Conservation (phyloP, 2,329 filamentous ascomycete genomes). For the Dactylellina drechsleri region DNA sequence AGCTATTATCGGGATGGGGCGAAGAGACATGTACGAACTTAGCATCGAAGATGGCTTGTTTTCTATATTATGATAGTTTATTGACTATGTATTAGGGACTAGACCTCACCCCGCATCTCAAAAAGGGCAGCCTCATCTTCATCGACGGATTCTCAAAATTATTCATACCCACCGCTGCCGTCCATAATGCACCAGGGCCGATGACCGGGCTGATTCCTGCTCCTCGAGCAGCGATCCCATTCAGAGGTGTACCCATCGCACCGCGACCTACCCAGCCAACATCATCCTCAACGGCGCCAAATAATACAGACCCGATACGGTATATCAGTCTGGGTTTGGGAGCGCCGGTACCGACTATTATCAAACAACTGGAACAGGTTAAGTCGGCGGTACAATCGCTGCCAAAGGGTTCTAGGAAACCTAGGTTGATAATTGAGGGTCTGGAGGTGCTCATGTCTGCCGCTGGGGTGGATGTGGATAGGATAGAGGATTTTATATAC, state of each 20-base stretch:
- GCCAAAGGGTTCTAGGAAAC: conserved; percentile 59
- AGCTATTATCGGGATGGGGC: conserved; percentile 80
- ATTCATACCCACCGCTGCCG: conserved; percentile 59
- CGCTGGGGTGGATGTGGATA: conserved; percentile 64
- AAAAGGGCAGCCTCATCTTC: conserved; percentile 73
- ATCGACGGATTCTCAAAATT: conserved; percentile 77
- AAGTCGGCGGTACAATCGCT: conserved; percentile 30
- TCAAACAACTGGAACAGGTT: conserved; percentile 27
- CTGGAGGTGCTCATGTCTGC: conserved; percentile 73
- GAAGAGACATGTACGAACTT: conserved; percentile 70
- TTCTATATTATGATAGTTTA: no score
- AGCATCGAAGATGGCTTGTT: no score
- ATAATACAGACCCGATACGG: conserved; percentile 29
- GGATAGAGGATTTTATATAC: conserved; percentile 58
- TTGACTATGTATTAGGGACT: conserved; percentile 72
- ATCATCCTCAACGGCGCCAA: neutral
- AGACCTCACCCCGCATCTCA: conserved; percentile 72
- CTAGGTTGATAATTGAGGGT: conserved; percentile 74
- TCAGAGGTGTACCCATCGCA: conserved; percentile 17
- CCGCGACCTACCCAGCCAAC: conserved; percentile 15
- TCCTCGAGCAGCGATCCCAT: conserved; percentile 47
- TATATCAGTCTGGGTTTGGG: conserved; percentile 28
- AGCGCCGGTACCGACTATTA: neutral
- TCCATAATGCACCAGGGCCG: neutral
- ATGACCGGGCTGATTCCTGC: neutral